phyloP scores from a whole-genome alignment of 202 grass and related monocot genomes.

The Zizania palustris region DNA sequence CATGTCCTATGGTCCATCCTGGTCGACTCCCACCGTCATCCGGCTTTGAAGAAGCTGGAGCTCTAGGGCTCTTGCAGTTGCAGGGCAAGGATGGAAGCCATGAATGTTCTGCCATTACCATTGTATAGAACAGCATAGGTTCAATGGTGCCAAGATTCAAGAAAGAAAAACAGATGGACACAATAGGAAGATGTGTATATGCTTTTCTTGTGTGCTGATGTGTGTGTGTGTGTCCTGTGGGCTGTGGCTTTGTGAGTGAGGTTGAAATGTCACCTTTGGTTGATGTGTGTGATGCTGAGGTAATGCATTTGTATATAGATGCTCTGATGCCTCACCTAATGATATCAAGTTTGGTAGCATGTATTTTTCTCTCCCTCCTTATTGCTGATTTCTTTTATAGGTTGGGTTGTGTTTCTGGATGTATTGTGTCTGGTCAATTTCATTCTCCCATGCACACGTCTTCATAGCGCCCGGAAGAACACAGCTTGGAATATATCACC shows the following conservation, averaged over 20 bases:
- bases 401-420: not conserved
- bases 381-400: not conserved
- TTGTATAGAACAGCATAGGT: conserved; percentile 3
- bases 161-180: not conserved
- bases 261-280: conserved; percentile 53
- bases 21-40: conserved; percentile 63
- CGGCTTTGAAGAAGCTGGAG: conserved; percentile 48
- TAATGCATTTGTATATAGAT: conserved; percentile 48
- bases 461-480: not conserved
- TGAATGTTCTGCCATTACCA: conserved; percentile 32
- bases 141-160: conserved; percentile 16
- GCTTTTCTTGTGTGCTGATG: conserved; percentile 41
- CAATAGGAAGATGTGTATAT: conserved; percentile 27
- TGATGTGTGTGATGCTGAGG: conserved; percentile 61
- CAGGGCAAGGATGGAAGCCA: conserved; percentile 3
- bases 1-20: conserved; percentile 75
- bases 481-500: not conserved
- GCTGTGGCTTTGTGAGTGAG: conserved; percentile 45
- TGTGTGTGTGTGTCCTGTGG: no score
- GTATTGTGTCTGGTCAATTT: not conserved
- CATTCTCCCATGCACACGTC: not conserved
- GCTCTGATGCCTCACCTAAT: conserved; percentile 62
- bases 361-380: conserved; percentile 1
- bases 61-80: conserved; percentile 32
- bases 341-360: conserved; percentile 16